A percentile compares a stretch with the other conserved stretches of the same genome.
phyloP scores from a whole-genome alignment of 768 basidiomycete species.

The Hygrophorus russula region DNA sequence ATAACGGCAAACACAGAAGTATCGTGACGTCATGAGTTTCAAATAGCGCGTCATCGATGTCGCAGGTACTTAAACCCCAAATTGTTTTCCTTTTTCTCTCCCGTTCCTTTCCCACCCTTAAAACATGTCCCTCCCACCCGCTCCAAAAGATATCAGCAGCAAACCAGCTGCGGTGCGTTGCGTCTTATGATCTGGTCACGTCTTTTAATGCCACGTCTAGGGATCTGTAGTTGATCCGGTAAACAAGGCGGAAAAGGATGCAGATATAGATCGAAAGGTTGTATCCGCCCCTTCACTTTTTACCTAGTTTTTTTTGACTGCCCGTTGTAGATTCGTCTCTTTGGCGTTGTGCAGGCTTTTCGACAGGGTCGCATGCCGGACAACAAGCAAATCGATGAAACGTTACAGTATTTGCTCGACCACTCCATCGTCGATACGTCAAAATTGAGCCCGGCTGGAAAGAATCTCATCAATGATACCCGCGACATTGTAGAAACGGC shows the following conservation, averaged over 20 bases:
- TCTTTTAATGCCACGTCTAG: conserved; percentile 7
- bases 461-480: conserved; percentile 64
- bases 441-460: conserved; percentile 69
- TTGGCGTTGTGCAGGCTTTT: conserved; percentile 74
- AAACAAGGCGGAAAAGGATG: conserved; percentile 47
- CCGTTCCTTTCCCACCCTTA: not conserved
- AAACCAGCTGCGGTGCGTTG: conserved; percentile 28
- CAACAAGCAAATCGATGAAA: conserved; percentile 69
- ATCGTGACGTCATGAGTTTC: too few species aligned
- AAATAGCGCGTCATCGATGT: conserved; percentile 2
- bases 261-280: conserved; percentile 74
- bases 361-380: conserved; percentile 69
- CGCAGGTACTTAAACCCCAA: conserved; percentile 1
- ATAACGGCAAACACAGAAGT: too few species aligned
- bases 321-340: conserved; percentile 50
- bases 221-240: conserved; percentile 59
- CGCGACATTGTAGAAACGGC: conserved; percentile 71
- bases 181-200: not conserved
- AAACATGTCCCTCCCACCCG: conserved; percentile 55
- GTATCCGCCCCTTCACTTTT: not conserved
- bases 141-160: conserved; percentile 48
- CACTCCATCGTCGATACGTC: conserved; percentile 46
- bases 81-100: not conserved
- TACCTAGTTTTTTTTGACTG: not conserved
- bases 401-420: conserved; percentile 54